phyloP scores from a whole-genome alignment of 768 basidiomycete species.

The Mycena filopes region DNA sequence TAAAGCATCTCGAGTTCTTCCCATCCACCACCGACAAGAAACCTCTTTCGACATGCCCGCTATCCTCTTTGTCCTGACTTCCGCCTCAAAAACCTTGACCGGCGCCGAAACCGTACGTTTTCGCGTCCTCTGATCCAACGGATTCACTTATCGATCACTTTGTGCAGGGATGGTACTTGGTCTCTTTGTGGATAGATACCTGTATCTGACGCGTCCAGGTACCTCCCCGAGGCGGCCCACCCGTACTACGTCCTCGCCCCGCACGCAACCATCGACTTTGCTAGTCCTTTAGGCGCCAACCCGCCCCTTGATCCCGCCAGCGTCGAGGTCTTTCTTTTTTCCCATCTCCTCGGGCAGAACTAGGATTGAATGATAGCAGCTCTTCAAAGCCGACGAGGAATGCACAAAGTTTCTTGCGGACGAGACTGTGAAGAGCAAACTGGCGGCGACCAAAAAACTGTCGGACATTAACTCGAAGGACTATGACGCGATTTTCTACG shows the following conservation, averaged over 20 bases:
- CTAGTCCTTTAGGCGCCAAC: constrained; percentile 70
- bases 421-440: constrained; percentile 58
- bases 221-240: constrained; percentile 80
- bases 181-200: not conserved
- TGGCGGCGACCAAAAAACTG: constrained; percentile 69
- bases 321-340: constrained; percentile 51
- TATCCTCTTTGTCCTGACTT: constrained; percentile 83
- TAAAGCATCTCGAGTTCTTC: no score
- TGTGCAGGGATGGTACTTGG: constrained; percentile 64
- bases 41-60: constrained; percentile 45
- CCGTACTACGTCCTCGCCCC: constrained; percentile 70
- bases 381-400: constrained; percentile 63
- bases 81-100: constrained; percentile 65
- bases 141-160: not conserved
- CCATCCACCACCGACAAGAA: no score
- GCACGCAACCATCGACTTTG: constrained; percentile 66
- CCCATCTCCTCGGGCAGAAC: not conserved
- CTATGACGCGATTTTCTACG: constrained; percentile 81
- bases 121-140: not conserved
- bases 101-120: constrained; percentile 59
- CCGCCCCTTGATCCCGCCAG: constrained; percentile 74
- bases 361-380: constrained; percentile 43
- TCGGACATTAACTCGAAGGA: constrained; percentile 65
- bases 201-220: constrained; percentile 38
- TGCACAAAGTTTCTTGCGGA: constrained; percentile 70